Evolutionary conservation across 192 early-diverging fungal genomes (phyloP), one percentile per base, ranked within the genome.

Genomic region (Spizellomyces sp.): DNA sequence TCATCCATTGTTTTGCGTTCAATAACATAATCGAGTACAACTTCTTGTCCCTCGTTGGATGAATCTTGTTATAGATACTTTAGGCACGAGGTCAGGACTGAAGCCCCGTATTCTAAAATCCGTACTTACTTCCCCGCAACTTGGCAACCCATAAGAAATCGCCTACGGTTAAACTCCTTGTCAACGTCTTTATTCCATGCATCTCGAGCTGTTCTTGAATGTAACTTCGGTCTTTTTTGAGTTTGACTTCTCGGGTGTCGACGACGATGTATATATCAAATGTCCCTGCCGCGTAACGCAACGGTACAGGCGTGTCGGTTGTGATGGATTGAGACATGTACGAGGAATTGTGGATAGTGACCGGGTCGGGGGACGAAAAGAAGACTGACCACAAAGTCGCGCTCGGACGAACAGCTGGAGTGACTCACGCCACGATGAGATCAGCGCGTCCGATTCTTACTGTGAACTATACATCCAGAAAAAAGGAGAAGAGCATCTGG

Each of bases 1-100:
- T 99, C 97, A 62, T 97, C 95, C 81, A 93, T 87, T n/a, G 91
- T 86, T 70, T 99, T 99, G 36, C 97, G 84, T 77, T 99, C 96
- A 3, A 96, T 67, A n/a, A 98, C 77, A 55, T 87, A 88, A 71
- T 95, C 93, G 8, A 98, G 78, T 5, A 95, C 87, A 15, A 97
- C 73, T 47, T 94, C 93, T 8, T 86, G 70, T 44, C 69, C 64
- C 6, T 77, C 78, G 14, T 15, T 65, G 21, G 44, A 15, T 76
- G 69, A 10, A 43, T 68, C 64, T 45, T 43, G 50, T 4, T 15
- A n/a, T 58, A 0, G 45, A 48, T 54, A 17, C 12, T 0, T 36
- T 36, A 36, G 27, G 27, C 3, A 36, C 3, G 27, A 36, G 27
- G 27, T 36, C 27, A 4, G 0, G 17, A 54, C 4, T 54, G 4